A percentile compares a stretch with the other conserved stretches of the same genome.
Conservation (phyloP, 192 early-diverging fungal species). For the Coemansia sp. region DNA sequence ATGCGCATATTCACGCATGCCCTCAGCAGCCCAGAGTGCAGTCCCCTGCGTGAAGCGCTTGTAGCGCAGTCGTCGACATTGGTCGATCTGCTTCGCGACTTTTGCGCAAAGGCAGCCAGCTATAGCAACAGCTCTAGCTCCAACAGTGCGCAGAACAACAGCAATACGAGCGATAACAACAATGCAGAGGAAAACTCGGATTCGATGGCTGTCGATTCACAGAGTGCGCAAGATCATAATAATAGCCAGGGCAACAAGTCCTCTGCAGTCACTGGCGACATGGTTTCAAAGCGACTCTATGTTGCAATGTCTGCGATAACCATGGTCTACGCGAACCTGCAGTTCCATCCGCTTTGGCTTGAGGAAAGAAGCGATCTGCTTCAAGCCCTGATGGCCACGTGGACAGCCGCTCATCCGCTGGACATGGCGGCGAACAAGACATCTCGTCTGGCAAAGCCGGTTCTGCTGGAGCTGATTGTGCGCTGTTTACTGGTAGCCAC, state of each 20-base stretch:
- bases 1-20: constrained; percentile 66
- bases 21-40: constrained; percentile 33
- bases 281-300: constrained; percentile 27
- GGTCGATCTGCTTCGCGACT: constrained; percentile 45
- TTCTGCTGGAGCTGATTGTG: constrained; percentile 34
- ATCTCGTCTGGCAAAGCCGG: constrained; percentile 28
- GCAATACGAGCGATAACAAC: constrained; percentile 1
- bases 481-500: constrained; percentile 38
- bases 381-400: constrained; percentile 24
- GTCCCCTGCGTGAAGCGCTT: constrained; percentile 65
- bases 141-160: too few relatives aligned
- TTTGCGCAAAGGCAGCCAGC: constrained; percentile 7
- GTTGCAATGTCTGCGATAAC: constrained; percentile 29
- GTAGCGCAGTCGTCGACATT: constrained; percentile 59
- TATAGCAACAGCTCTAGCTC: constrained; percentile 8
- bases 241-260: not conserved
- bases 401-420: constrained; percentile 17
- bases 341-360: constrained; percentile 38
- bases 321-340: constrained; percentile 26
- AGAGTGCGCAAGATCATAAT: constrained; percentile 18
- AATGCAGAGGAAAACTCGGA: not conserved
- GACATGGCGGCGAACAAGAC: constrained; percentile 14
- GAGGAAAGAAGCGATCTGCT: constrained; percentile 30
- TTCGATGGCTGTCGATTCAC: constrained; percentile 24
- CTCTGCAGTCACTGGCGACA: not conserved